These are phyloP conservation scores for Crataegus laevigata DNA, from an alignment of 306 rosid species.

Conservation along the genomic window DNA sequence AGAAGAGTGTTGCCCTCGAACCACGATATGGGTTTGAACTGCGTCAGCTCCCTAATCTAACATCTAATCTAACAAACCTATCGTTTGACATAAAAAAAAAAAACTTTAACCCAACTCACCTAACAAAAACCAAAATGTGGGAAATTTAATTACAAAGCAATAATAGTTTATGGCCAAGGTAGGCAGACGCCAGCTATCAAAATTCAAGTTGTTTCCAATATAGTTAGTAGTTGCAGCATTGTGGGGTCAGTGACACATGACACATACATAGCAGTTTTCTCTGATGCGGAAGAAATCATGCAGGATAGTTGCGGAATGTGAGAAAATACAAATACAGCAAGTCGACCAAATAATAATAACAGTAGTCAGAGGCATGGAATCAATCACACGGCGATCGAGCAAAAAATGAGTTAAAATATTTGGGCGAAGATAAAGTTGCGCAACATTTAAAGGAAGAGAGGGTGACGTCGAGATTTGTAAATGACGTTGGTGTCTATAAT, in stretches of 20 bases:
- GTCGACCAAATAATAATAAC: not conserved
- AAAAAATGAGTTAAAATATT: conserved; percentile 18
- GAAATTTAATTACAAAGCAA: conserved; percentile 1
- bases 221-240: not conserved
- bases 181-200: conserved; percentile 7
- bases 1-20: no score
- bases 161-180: not conserved
- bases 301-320: not conserved
- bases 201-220: not conserved
- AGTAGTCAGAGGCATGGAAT: conserved; percentile 23
- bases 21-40: no score
- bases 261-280: not conserved
- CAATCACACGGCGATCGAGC: conserved; percentile 16
- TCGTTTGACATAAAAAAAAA: no score
- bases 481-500: not conserved
- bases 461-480: conserved; percentile 46
- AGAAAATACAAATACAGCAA: not conserved
- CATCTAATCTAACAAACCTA: no score
- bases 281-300: not conserved
- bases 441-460: conserved; percentile 13
- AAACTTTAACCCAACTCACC: not conserved
- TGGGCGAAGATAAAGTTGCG: conserved; percentile 10
- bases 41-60: no score
- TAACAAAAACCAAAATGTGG: not conserved
- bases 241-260: not conserved